phyloP scores from a whole-genome alignment of 106 monocot species.

The Dioscorea alata region DNA sequence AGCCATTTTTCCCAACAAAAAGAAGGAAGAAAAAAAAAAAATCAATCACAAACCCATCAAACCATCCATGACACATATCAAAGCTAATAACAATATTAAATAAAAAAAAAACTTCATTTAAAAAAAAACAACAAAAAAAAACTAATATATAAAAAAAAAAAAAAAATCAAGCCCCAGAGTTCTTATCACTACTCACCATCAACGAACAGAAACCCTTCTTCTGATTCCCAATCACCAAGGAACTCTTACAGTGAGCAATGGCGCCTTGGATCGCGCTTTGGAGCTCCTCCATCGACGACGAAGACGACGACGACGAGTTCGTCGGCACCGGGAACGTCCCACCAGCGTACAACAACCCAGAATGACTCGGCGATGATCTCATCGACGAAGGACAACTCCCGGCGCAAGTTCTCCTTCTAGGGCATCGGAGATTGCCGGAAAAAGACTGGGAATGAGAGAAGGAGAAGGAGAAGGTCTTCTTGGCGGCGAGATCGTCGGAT shows the following conservation, averaged over 20 bases:
- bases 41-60: no score
- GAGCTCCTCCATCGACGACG: constrained; percentile 75
- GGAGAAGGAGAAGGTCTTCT: constrained; percentile 75
- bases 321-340: constrained; percentile 5
- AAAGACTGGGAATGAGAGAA: constrained; percentile 52
- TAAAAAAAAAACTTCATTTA: no score
- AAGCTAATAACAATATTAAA: no score
- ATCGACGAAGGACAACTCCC: constrained; percentile 87
- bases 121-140: neutral
- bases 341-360: constrained; percentile 39
- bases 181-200: no score
- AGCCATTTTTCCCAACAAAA: no score
- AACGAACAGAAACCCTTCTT: no score
- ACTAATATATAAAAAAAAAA: no score
- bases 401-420: constrained; percentile 33
- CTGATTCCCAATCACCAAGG: constrained; percentile 20
- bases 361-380: constrained; percentile 81
- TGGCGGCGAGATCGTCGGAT: neutral
- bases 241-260: constrained; percentile 86
- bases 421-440: constrained; percentile 62
- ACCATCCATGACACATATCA: no score
- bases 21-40: no score
- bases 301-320: constrained; percentile 2
- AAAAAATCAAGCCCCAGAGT: no score
- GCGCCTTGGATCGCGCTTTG: constrained; percentile 90